These are phyloP conservation scores for Leptographium procerum DNA, from an alignment of 2,329 filamentous ascomycete genomes.

Conservation along the genomic window DNA sequence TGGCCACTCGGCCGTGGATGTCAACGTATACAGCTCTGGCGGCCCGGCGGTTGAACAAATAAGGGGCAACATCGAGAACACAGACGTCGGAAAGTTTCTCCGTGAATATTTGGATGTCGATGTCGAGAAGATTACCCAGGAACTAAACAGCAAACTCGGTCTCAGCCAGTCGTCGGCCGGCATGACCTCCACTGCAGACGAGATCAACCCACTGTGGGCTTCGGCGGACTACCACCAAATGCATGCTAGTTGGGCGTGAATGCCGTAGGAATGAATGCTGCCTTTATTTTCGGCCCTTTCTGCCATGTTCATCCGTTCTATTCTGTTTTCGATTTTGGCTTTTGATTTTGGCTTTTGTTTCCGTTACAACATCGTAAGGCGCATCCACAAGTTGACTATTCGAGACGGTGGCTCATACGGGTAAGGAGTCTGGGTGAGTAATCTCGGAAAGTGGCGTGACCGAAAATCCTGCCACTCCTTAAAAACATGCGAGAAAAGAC, in stretches of 20 bases:
- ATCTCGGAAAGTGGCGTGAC: too few species aligned
- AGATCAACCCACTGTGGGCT: neutral
- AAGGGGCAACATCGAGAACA: constrained; percentile 88
- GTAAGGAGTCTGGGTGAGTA: too few species aligned
- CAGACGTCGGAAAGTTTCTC: constrained; percentile 76
- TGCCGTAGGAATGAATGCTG: neutral
- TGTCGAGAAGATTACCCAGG: constrained; percentile 63
- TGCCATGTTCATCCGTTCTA: too few species aligned
- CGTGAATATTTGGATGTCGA: constrained; percentile 69
- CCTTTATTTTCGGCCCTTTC: too few species aligned
- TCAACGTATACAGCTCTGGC: constrained; percentile 84
- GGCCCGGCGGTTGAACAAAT: constrained; percentile 54
- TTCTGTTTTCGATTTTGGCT: neutral
- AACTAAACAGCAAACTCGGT: constrained; percentile 47
- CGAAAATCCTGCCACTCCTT: too few species aligned
- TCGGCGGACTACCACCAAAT: neutral
- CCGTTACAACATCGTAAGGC: neutral
- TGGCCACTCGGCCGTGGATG: constrained; percentile 86
- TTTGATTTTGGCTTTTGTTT: neutral
- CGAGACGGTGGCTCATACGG: neutral
- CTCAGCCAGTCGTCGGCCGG: neutral
- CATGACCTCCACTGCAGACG: constrained; percentile 1
- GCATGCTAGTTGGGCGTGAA: neutral
- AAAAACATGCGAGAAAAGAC: too few species aligned
- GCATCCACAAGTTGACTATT: neutral